A percentile compares a stretch with the other conserved stretches of the same genome.
Conservation (phyloP, 2,329 filamentous ascomycete genomes). For the Diaporthe sp. region DNA sequence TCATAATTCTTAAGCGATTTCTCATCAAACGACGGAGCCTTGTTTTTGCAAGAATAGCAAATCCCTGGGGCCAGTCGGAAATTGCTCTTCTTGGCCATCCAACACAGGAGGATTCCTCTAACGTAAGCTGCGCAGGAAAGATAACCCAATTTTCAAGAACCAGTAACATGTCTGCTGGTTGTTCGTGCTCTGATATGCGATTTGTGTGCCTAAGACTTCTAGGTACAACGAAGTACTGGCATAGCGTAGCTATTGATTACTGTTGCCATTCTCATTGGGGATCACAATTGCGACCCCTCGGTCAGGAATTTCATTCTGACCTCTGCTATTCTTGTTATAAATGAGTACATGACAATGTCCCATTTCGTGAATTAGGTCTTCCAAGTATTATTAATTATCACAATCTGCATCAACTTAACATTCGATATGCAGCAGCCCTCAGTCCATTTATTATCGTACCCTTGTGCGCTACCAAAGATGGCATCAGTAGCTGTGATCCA, state of each 20-base stretch:
- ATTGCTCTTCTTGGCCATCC: too few species aligned
- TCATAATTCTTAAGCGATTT: too few species aligned
- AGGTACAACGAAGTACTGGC: neutral
- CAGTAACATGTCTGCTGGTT: too few species aligned
- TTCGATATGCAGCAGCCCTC: neutral
- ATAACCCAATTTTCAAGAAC: too few species aligned
- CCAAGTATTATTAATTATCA: neutral
- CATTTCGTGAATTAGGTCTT: neutral
- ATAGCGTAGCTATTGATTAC: neutral
- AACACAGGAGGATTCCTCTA: too few species aligned
- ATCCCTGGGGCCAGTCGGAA: too few species aligned
- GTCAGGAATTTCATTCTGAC: neutral
- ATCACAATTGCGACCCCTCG: too few species aligned
- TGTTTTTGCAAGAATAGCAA: too few species aligned
- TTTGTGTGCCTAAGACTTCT: too few species aligned
- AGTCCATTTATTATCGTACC: neutral
- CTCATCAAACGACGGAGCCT: too few species aligned
- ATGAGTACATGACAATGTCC: neutral
- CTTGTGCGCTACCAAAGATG: neutral
- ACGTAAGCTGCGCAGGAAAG: too few species aligned
- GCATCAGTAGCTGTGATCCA: neutral
- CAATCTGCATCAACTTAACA: neutral
- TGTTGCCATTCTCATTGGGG: neutral
- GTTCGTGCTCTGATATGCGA: too few species aligned
- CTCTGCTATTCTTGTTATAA: neutral